Evolutionary conservation across 1,284 basidiomycete species (phyloP).

Genomic region (Sanguinoderma infundibulare): DNA sequence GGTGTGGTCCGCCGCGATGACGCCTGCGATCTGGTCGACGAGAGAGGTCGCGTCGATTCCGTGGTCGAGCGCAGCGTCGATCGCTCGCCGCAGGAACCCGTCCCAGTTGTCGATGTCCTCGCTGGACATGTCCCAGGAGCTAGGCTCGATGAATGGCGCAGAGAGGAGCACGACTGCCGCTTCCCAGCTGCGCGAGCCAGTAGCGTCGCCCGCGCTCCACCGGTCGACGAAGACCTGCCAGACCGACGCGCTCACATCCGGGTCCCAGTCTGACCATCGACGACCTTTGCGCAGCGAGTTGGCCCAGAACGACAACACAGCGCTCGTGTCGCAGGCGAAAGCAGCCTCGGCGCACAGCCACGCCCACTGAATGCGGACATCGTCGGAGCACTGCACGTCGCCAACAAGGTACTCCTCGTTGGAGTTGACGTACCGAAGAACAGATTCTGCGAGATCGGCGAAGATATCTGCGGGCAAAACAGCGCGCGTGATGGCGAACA

Average conservation of each 20-base stretch:
- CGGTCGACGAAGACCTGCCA: conserved; percentile 60
- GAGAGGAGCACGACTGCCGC: conserved; percentile 57
- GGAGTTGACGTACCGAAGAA: conserved; percentile 54
- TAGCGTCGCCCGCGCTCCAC: conserved; percentile 47
- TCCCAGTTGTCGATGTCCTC: conserved; percentile 65
- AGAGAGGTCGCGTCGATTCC: conserved; percentile 56
- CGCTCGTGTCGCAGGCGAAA: conserved; percentile 47
- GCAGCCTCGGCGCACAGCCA: conserved; percentile 57
- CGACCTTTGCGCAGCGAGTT: conserved; percentile 27
- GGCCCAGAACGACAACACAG: conserved; percentile 59
- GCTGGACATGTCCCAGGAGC: conserved; percentile 56
- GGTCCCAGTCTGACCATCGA: conserved; percentile 39
- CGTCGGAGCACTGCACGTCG: conserved; percentile 43
- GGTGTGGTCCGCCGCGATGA: conserved; percentile 48
- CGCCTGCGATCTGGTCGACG: conserved; percentile 56
- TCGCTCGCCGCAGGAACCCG: conserved; percentile 51
- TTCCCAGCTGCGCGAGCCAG: conserved; percentile 48
- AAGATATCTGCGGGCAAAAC: conserved; percentile 49
- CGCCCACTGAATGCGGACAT: conserved; percentile 58
- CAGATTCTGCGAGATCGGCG: conserved; percentile 43
- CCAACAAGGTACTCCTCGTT: conserved; percentile 52
- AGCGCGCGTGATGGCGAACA: conserved; percentile 54
- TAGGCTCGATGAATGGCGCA: conserved; percentile 61
- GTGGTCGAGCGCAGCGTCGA: conserved; percentile 60
- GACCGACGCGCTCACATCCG: conserved; percentile 45